Percentiles rank a stretch among this genome's conserved stretches.
These are phyloP conservation scores for Magnolia changhungtana DNA, from an alignment of 164 flowering plant species.

Conservation along the genomic window DNA sequence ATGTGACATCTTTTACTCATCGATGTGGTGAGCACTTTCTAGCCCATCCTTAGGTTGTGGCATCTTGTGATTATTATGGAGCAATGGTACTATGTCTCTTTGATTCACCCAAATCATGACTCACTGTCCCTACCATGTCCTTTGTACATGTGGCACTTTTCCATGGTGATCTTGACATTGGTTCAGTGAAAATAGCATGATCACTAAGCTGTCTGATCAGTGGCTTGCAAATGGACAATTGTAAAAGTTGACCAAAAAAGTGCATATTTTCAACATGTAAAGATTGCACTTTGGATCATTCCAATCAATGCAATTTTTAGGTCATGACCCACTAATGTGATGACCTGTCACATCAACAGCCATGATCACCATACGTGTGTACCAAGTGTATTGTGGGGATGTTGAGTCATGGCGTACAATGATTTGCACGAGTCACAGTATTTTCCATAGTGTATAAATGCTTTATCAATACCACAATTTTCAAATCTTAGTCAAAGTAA, in stretches of 20 bases:
- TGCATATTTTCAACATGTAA: not conserved
- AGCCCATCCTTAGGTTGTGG: not conserved
- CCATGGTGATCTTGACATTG: not conserved
- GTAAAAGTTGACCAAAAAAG: not conserved
- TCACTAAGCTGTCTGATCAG: too few relatives aligned
- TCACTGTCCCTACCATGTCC: not conserved
- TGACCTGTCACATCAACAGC: not conserved
- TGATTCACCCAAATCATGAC: not conserved
- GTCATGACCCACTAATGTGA: not conserved
- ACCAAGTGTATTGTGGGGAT: not conserved
- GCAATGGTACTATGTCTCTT: not conserved
- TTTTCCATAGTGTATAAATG: not conserved
- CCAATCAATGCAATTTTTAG: not conserved
- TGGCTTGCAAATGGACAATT: not conserved
- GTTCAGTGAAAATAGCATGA: not conserved
- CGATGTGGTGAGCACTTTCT: constrained; percentile 48
- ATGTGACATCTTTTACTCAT: constrained; percentile 94
- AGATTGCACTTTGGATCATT: not conserved
- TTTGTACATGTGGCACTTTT: not conserved
- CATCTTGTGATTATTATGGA: not conserved
- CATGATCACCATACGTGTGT: not conserved
- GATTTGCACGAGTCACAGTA: not conserved
- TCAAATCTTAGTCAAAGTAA: not conserved
- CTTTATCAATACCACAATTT: not conserved
- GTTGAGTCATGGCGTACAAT: not conserved